Base-by-base conservation (phyloP, 768 basidiomycete genomes). In the Psilocybe tampanensis region DNA sequence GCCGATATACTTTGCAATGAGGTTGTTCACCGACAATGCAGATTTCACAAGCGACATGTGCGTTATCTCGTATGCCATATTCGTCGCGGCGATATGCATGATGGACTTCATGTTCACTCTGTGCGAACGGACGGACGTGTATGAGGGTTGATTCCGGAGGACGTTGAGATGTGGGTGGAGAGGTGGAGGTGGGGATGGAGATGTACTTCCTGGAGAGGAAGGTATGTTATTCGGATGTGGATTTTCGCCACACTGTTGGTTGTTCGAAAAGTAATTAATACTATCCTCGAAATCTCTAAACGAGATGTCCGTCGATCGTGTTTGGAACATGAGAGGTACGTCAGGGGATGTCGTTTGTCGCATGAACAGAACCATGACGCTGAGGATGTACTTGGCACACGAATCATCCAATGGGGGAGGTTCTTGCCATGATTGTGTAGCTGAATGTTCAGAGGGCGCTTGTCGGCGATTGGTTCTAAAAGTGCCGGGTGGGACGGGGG, bases 291-390 rank as follows among this genome's bases (percentile, higher is more conserved):
- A 90, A 68, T 91, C 90, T 34, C 88, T 84, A 65, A 90, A 88
- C 1, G 86, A 78, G 47, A 88, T 81, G 57, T 79, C 79, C 36
- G 86, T 82, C 19, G 81, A 85, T 29, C 82, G 77, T 61, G 80
- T 85, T 19, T 84, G 83, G 18, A 84, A 80, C 66, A 83, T 74
- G 18, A 77, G 66, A 17, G 84, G 84, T 29, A 74, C 72, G 17
- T 89, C 86, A 19, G 78, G 71, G 32, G 81, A 74, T 0, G 84
- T 76, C 0, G 89, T 88, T 67, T 92, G 87, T 17, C 91, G 83
- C 33, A 94, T 80, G 68, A 90, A 92, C n/a, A 88, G 72, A 17
- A 92, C 81, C 84, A 95, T 86, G 43, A 94, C 87, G 68, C 86
- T 87, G 52, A 95, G 75, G 44, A 94, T 80, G 68, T 94, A 93